Percentiles rank a stretch among this genome's conserved stretches.
Conservation (phyloP, 2,329 filamentous ascomycete genomes). For the Zymoseptoria ardabiliae region DNA sequence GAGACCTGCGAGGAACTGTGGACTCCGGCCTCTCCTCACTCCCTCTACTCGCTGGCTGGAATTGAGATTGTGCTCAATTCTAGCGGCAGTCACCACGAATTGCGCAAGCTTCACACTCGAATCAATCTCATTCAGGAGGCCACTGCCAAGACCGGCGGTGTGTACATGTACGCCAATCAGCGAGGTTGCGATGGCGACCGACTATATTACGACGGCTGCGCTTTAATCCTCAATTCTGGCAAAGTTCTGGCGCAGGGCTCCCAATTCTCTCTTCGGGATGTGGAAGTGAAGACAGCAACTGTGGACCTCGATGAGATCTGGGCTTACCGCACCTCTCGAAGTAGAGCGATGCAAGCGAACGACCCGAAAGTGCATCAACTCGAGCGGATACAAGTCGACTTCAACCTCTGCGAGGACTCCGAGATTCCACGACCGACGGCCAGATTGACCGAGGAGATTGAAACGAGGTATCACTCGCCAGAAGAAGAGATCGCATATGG, state of each 20-base stretch:
- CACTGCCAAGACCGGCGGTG: constrained; percentile 54
- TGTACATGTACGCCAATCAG: constrained; percentile 59
- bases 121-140: constrained; percentile 60
- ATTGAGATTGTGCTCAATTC: constrained; percentile 57
- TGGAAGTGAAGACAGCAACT: constrained; percentile 49
- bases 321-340: constrained; percentile 49
- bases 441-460: constrained; percentile 38
- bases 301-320: constrained; percentile 63
- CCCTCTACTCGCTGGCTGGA: constrained; percentile 58
- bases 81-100: constrained; percentile 59
- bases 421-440: constrained; percentile 20
- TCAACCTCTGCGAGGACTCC: constrained; percentile 32
- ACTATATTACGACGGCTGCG: constrained; percentile 55
- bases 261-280: constrained; percentile 56
- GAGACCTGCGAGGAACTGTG: constrained; percentile 66
- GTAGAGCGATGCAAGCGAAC: constrained; percentile 53
- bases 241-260: constrained; percentile 57
- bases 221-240: constrained; percentile 57
- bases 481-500: constrained; percentile 62
- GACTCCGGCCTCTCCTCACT: constrained; percentile 51
- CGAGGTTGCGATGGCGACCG: constrained; percentile 51
- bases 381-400: constrained; percentile 37
- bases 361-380: constrained; percentile 39
- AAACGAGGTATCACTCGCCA: constrained; percentile 50
- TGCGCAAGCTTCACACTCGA: constrained; percentile 57